Evolutionary conservation across 208 protist species (phyloP), one percentile per base, ranked within the genome.

Genomic region (Porcisia hertigi): DNA sequence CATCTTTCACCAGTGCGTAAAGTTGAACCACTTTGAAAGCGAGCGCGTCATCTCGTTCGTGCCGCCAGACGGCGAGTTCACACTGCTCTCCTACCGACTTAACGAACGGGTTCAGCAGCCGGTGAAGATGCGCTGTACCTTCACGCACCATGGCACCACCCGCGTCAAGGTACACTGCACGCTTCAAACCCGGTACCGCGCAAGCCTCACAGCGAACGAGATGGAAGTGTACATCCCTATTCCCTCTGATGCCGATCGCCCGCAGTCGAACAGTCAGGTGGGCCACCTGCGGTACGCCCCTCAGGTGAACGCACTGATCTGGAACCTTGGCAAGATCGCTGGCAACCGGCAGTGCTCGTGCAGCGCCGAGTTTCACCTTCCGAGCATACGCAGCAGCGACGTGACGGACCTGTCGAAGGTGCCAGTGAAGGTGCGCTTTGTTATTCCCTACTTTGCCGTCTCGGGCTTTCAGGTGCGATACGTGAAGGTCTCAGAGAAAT

Each of bases 391-490:
- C 23, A 93, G 83, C 80, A 90, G 83, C 73, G 95, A 98, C 66
- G 78, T 87, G 9, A 71, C 77, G 18, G 89, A 84, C n/a, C 36
- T 86, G 16, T 90, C 95, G 3, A 93, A 88, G 72, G 91, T 91
- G 54, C 99, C 99, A 16, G 98, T 99, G 58, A 87, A 90, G 64
- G 97, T 99, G 69, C 92, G 98, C 70, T 99, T 99, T 84, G 96
- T 99, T 77, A 99, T 99, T 72, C 99, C 99, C 16, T 99, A 99
- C 86, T 99, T 99, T 75, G 98, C 98, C 1, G 96, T 99, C 12
- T 99, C 98, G 0, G 99, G 98, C 57, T 96, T 99, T 47, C 98
- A 99, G 86, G 98, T 99, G 66, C 93, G 98, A 23, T 99, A 99
- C 76, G 84, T 99, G 30, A 99, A 99, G 88, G 96, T 99, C 60